A percentile compares a stretch with the other conserved stretches of the same genome.
Conservation (phyloP, 805 yeast species). For the Hanseniaspora lindneri region DNA sequence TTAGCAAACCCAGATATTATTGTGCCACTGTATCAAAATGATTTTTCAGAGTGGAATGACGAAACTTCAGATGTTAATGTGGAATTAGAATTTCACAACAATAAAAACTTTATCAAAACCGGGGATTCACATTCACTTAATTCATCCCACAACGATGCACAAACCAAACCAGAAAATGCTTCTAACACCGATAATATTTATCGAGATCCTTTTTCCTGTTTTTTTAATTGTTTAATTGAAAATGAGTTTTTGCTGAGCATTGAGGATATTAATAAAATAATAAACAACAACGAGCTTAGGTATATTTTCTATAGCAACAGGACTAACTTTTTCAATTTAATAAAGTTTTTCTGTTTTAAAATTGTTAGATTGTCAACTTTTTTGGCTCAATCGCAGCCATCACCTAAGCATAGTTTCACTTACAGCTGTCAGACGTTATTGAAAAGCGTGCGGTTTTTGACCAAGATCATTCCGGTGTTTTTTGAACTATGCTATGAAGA, state of each 20-base stretch:
- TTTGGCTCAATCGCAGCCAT: slow-evolving; percentile 11
- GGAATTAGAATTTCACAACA: too few relatives aligned
- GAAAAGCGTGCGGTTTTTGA: slow-evolving; percentile 52
- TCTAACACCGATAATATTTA: not conserved
- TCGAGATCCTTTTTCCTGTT: slow-evolving; percentile 17
- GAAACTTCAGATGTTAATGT: not conserved
- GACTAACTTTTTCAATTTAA: slow-evolving; percentile 44
- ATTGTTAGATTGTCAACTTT: slow-evolving; percentile 24
- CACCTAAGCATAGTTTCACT: slow-evolving; percentile 1
- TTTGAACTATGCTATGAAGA: slow-evolving; percentile 41
- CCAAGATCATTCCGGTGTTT: slow-evolving; percentile 53
- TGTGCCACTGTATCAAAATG: slow-evolving; percentile 18
- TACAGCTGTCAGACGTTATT: slow-evolving; percentile 33
- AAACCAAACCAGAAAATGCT: too few relatives aligned
- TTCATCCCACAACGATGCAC: too few relatives aligned
- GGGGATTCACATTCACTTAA: too few relatives aligned
- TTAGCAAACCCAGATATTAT: slow-evolving; percentile 37
- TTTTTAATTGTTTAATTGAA: slow-evolving; percentile 16
- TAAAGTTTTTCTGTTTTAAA: slow-evolving; percentile 33
- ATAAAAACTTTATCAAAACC: too few relatives aligned
- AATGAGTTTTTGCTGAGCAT: slow-evolving; percentile 32
- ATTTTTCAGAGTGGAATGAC: too few relatives aligned
- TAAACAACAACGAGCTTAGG: slow-evolving; percentile 48
- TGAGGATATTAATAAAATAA: slow-evolving; percentile 45
- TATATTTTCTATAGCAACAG: slow-evolving; percentile 47